Percentiles rank a stretch among this genome's conserved stretches.
These are phyloP conservation scores for Rhododendron mucronatum DNA, from an alignment of 148 eudicot species.

Conservation along the genomic window DNA sequence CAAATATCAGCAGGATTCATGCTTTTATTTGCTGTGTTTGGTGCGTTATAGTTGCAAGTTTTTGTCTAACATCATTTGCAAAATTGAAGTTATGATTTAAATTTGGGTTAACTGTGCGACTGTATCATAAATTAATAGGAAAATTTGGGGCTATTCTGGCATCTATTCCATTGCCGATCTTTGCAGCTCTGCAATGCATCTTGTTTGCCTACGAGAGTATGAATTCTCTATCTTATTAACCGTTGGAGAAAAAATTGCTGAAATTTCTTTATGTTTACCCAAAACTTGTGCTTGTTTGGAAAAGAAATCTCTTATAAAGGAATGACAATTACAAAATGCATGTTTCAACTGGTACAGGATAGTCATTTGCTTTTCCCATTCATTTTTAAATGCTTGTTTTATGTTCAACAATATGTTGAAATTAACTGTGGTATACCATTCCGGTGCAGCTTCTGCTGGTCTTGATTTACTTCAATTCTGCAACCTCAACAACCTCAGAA, in stretches of 20 bases:
- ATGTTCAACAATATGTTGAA: not conserved
- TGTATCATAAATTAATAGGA: conserved; percentile 35
- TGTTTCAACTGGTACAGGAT: too few relatives aligned
- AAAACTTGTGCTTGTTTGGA: not conserved
- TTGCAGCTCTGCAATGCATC: conserved; percentile 80
- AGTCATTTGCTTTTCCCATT: too few relatives aligned
- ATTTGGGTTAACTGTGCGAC: not conserved
- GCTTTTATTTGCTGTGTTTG: conserved; percentile 73
- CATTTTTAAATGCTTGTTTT: too few relatives aligned
- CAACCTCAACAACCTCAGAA: conserved; percentile 86
- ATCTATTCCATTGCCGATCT: conserved; percentile 85
- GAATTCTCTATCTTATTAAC: conserved; percentile 15
- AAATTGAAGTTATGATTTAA: not conserved
- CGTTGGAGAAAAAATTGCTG: not conserved
- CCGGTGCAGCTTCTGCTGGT: conserved; percentile 66
- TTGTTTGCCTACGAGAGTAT: conserved; percentile 74
- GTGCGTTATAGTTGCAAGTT: conserved; percentile 24
- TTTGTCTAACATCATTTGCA: not conserved
- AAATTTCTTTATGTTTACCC: not conserved
- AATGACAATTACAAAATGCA: not conserved
- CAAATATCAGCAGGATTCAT: conserved; percentile 76
- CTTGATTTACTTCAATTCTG: conserved; percentile 76
- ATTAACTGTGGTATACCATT: not conserved
- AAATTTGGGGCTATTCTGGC: conserved; percentile 91
- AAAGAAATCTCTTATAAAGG: too few relatives aligned